Percentiles rank a stretch among this genome's conserved stretches.
These are phyloP conservation scores for Phialocephala subalpina DNA, from an alignment of 2,329 filamentous ascomycete genomes.

Conservation along the genomic window DNA sequence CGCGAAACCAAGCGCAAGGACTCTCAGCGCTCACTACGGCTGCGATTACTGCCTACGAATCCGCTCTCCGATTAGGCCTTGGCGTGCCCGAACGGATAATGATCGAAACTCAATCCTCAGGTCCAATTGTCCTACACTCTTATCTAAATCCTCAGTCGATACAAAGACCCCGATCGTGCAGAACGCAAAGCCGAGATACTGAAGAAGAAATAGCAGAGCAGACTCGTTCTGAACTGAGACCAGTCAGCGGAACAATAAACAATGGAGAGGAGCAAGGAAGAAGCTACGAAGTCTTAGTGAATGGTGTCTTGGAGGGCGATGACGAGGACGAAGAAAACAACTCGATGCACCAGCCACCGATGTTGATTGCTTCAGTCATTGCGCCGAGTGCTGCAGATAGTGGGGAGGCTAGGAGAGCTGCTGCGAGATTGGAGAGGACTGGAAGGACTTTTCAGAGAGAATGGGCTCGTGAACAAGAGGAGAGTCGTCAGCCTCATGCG, in stretches of 20 bases:
- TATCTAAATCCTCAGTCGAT: slow-evolving; percentile 50
- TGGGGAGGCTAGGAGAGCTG: slow-evolving; percentile 60
- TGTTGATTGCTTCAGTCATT: slow-evolving; percentile 63
- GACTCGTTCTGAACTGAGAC: slow-evolving; percentile 37
- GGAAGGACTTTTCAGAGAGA: slow-evolving; percentile 62
- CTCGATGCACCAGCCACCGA: slow-evolving; percentile 49
- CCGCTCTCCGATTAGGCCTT: slow-evolving; percentile 60
- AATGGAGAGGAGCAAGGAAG: slow-evolving; percentile 19
- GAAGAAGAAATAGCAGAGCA: slow-evolving; percentile 31
- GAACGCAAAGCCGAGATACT: slow-evolving; percentile 4
- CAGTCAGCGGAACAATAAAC: slow-evolving; percentile 34
- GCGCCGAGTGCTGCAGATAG: slow-evolving; percentile 56
- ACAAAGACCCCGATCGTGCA: slow-evolving; percentile 19
- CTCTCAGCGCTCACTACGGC: slow-evolving; percentile 60
- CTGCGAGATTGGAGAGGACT: slow-evolving; percentile 60
- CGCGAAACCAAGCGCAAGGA: slow-evolving; percentile 49
- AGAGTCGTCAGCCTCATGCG: slow-evolving; percentile 12
- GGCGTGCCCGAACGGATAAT: slow-evolving; percentile 64
- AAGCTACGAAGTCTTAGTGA: slow-evolving; percentile 25
- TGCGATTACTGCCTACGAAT: slow-evolving; percentile 61
- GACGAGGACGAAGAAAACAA: slow-evolving; percentile 23
- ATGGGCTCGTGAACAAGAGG: slow-evolving; percentile 52
- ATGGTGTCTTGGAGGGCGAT: slow-evolving; percentile 21
- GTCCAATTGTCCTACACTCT: slow-evolving; percentile 50
- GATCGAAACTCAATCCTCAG: slow-evolving; percentile 58